Evolutionary conservation across 805 yeast genomes (phyloP).

Genomic region (Hanseniaspora singularis): DNA sequence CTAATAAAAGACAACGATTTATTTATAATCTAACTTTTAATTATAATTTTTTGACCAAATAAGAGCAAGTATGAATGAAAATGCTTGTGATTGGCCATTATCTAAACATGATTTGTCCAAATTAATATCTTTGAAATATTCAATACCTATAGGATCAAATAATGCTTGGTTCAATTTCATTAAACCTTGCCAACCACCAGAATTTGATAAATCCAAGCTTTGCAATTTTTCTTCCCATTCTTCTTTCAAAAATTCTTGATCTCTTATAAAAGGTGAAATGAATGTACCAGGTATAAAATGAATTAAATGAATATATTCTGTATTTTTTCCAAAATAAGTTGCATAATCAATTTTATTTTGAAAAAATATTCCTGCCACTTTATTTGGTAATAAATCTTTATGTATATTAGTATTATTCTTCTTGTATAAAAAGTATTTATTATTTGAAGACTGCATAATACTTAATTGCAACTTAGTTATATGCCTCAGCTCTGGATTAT

Average conservation of each 20-base stretch:
- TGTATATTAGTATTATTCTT: constrained; percentile 41
- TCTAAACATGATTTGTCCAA: constrained; percentile 55
- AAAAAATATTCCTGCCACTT: constrained; percentile 56
- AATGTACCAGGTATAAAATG: constrained; percentile 69
- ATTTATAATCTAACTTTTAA: background rate
- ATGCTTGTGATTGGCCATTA: constrained; percentile 74
- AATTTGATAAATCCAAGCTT: constrained; percentile 35
- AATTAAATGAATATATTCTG: constrained; percentile 66
- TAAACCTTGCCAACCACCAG: constrained; percentile 63
- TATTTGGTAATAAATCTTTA: constrained; percentile 39
- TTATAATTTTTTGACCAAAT: constrained; percentile 1
- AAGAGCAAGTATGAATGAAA: constrained; percentile 45
- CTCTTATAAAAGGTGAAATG: constrained; percentile 48
- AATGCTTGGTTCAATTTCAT: constrained; percentile 65
- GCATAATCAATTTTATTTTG: constrained; percentile 65
- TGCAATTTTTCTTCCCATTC: constrained; percentile 50
- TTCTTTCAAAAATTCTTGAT: constrained; percentile 42
- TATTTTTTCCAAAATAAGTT: constrained; percentile 59
- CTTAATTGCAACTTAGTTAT: constrained; percentile 50
- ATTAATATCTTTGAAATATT: constrained; percentile 43
- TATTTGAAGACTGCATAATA: constrained; percentile 43
- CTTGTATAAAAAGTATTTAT: constrained; percentile 40
- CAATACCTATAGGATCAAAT: constrained; percentile 50
- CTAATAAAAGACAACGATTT: too few relatives aligned
- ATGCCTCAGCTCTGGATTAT: constrained; percentile 40